Evolutionary conservation across 768 basidiomycete species (phyloP), one percentile per base, ranked within the genome.

Genomic region (Leucosporidium yakuticum): DNA sequence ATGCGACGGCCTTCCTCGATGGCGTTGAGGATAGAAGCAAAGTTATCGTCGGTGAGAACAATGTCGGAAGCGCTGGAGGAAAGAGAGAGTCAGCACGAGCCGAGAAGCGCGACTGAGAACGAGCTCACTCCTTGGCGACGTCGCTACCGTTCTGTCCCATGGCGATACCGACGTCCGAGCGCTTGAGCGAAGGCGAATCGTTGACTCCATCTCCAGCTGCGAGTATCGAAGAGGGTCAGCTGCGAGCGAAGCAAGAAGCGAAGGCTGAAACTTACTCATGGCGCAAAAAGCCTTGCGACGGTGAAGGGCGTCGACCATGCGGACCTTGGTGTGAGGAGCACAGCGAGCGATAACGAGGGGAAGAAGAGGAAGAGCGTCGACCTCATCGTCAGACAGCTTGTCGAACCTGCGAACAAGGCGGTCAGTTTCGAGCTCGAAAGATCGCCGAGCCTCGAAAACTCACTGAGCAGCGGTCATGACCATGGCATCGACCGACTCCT

Each of bases 11-110:
- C 87, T 76, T 86, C 86, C 76, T 85, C 81, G 72, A 87, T 83
- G 2, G 85, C 87, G 54, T 82, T 81, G 59, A 85, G 81, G 68
- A 88, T 87, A 9, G 85, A 84, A 1, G 85, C 83, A 71, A 88
- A 86, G 75, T 86, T 85, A 74, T 85, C 85, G 64, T 86, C 84
- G 59, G 86, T 81, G 21, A 88, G 80, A 21, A 88, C 82, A 63
- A 87, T 81, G 73, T 86, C 86, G 9, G 85, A 82, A 7, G 86
- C 85, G 67, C 53, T 54, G 53, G 39, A 15, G 11, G 39, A 8
- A 44, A 15, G 39, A 44, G 39, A 36, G 34, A 15, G 39, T 44
- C 39, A 44, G 39, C 39, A 12, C 34, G 12, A 36, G 34, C 34
- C 12, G 6, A n/a, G n/a, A n/a, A n/a, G n/a, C n/a, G n/a, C n/a